Percentiles rank a stretch among this genome's conserved stretches.
These are phyloP conservation scores for Tetracladium maxilliforme DNA, from an alignment of 2,329 filamentous ascomycete genomes.

Conservation along the genomic window DNA sequence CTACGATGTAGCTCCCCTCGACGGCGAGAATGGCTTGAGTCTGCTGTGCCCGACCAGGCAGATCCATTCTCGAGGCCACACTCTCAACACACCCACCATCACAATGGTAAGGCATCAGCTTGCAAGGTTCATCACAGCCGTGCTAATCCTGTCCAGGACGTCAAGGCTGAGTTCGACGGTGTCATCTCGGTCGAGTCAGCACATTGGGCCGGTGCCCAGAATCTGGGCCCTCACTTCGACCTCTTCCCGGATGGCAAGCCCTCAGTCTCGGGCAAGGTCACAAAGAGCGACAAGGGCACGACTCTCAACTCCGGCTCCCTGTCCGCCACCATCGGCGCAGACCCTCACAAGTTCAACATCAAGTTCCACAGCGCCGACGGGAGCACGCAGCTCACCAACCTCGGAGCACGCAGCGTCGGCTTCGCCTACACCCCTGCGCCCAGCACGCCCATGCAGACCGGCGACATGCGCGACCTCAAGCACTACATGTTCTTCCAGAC, in stretches of 20 bases:
- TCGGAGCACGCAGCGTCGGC: slow-evolving; percentile 38
- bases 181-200: slow-evolving; percentile 44
- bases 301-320: slow-evolving; percentile 34
- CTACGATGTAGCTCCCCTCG: slow-evolving; percentile 26
- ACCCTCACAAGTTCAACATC: slow-evolving; percentile 36
- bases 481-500: slow-evolving; percentile 44
- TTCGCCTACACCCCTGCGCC: slow-evolving; percentile 39
- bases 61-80: slow-evolving; percentile 37
- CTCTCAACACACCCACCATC: slow-evolving; percentile 37
- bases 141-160: slow-evolving; percentile 20
- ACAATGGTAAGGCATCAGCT: slow-evolving; percentile 23
- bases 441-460: slow-evolving; percentile 33
- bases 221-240: slow-evolving; percentile 39
- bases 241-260: slow-evolving; percentile 38
- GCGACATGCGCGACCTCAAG: slow-evolving; percentile 33
- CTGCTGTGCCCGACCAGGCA: slow-evolving; percentile 42
- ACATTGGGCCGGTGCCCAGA: slow-evolving; percentile 38
- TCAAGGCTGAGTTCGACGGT: slow-evolving; percentile 40
- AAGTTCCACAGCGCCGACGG: slow-evolving; percentile 34
- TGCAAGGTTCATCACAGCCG: slow-evolving; percentile 1
- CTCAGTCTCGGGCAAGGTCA: slow-evolving; percentile 20
- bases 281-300: slow-evolving; percentile 25
- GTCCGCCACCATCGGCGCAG: slow-evolving; percentile 31
- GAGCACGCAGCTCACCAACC: slow-evolving; percentile 34
- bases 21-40: slow-evolving; percentile 30